Evolutionary conservation across 768 basidiomycete species (phyloP), one percentile per base, ranked within the genome.

Genomic region (Pulveroboletus sp.): DNA sequence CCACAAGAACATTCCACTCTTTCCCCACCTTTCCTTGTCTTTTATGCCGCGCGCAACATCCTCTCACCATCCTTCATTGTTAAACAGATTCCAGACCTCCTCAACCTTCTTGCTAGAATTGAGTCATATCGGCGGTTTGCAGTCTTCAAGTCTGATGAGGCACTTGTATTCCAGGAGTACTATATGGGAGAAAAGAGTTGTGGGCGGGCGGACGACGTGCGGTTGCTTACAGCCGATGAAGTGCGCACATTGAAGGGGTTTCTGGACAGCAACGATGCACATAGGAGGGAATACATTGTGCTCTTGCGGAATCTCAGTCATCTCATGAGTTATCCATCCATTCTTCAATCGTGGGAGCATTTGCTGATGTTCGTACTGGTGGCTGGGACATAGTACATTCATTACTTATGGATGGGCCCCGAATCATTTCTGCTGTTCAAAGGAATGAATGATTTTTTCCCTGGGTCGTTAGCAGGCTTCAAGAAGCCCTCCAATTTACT

Each of bases 61-160:
- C 57, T 69, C 11, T 54, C 17, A 0, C 66, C 67, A 3, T 45
- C 49, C n/a, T 63, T 67, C 39, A 59, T 67, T 10, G 6, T 67
- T 11, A 65, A 63, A 5, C 66, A 67, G 43, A 60, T 67, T 14
- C 63, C 67, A 4, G 67, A 65, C 29, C 29, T 68, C 32, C 56
- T 68, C 22, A 44, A 67, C 38, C 49, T 58, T 24, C 56, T 67
- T n/a, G 23, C 57, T 3, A 29, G 40, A 8, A 22, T 69, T 29
- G 67, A 69, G 32, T 45, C 35, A 0, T 57, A 59, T n/a, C 61
- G 65, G 20, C 57, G 36, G 17, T 59, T 55, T 14, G 59, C 59
- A 0, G 30, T 38, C 4, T 35, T 51, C 44, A 59, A 54, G 24
- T 50, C 54, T 2, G 55, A 50, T 8, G 57, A 63, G 32, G 59